Evolutionary conservation across 2,329 filamentous ascomycete species (phyloP).

Genomic region (Fusarium udum): DNA sequence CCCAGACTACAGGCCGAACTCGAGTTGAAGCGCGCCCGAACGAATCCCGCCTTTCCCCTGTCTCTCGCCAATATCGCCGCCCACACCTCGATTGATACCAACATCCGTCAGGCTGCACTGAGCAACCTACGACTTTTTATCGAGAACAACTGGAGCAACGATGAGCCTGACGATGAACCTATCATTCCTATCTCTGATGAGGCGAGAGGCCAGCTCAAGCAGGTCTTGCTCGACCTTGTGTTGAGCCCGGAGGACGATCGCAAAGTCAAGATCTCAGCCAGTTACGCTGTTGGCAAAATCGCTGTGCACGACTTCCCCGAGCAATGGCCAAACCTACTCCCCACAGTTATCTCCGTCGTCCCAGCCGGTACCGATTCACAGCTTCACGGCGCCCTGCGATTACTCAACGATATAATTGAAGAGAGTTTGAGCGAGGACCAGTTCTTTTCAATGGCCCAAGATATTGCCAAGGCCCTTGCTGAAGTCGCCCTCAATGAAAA

Average conservation of each 20-base stretch:
- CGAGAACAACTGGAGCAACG: conserved; percentile 82
- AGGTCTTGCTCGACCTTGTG: conserved; percentile 79
- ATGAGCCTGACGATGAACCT: conserved; percentile 72
- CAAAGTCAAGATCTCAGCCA: conserved; percentile 87
- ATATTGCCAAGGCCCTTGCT: conserved; percentile 86
- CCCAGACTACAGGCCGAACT: conserved; percentile 88
- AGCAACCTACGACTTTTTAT: conserved; percentile 85
- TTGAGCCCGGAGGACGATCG: conserved; percentile 78
- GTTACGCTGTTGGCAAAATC: conserved; percentile 88
- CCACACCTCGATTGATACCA: conserved; percentile 75
- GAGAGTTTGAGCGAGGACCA: conserved; percentile 94
- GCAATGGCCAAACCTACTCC: conserved; percentile 90
- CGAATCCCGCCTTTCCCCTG: conserved; percentile 77
- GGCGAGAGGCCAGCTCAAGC: conserved; percentile 77
- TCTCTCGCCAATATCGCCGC: conserved; percentile 83
- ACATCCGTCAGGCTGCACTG: conserved; percentile 85
- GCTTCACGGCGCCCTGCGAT: conserved; percentile 87
- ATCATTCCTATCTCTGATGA: conserved; percentile 75
- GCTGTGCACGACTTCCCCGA: conserved; percentile 93
- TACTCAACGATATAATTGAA: conserved; percentile 89
- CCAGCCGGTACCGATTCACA: conserved; percentile 79
- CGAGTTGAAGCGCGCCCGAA: conserved; percentile 77
- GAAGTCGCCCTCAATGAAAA: conserved; percentile 80
- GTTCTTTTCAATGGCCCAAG: conserved; percentile 88
- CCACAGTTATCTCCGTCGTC: conserved; percentile 80